These are phyloP conservation scores for Saccharomycopsis babjevae DNA, from an alignment of 805 yeast genomes.

Conservation along the genomic window DNA sequence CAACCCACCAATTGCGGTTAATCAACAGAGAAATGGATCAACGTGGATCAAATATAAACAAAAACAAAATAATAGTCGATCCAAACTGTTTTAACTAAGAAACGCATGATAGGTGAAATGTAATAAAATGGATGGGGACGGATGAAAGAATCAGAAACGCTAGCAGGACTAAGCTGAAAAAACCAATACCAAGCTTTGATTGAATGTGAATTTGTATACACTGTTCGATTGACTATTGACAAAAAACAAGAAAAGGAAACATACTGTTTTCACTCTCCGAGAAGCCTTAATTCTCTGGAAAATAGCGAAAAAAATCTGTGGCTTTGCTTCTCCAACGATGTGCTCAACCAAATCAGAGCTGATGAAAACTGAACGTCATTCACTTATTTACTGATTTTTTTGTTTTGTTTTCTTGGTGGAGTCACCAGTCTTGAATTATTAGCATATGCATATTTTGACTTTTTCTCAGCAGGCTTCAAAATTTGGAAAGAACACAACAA, in stretches of 20 bases:
- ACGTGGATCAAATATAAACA: too few species aligned
- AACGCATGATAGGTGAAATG: too few species aligned
- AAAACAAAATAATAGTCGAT: too few species aligned
- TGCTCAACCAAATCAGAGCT: background rate
- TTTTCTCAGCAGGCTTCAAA: conserved; percentile 96
- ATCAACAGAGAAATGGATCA: too few species aligned
- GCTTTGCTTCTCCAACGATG: too few species aligned
- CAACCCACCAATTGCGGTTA: too few species aligned
- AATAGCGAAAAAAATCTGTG: too few species aligned
- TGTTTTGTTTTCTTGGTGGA: conserved; percentile 45
- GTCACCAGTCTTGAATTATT: conserved; percentile 41
- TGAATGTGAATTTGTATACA: background rate
- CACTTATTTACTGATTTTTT: conserved; percentile 37
- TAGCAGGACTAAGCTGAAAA: background rate
- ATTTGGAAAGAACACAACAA: conserved; percentile 93
- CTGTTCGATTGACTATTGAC: background rate
- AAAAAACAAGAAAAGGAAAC: background rate
- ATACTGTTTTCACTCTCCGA: background rate
- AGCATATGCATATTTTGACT: conserved; percentile 50
- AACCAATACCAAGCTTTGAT: too few species aligned
- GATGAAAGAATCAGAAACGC: background rate
- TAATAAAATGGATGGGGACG: too few species aligned
- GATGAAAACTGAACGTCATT: background rate
- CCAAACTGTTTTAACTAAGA: too few species aligned
- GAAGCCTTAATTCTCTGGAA: too few species aligned